These are phyloP conservation scores for Phytophthora ramorum DNA, from an alignment of 352 stramenopile genomes.

Conservation along the genomic window DNA sequence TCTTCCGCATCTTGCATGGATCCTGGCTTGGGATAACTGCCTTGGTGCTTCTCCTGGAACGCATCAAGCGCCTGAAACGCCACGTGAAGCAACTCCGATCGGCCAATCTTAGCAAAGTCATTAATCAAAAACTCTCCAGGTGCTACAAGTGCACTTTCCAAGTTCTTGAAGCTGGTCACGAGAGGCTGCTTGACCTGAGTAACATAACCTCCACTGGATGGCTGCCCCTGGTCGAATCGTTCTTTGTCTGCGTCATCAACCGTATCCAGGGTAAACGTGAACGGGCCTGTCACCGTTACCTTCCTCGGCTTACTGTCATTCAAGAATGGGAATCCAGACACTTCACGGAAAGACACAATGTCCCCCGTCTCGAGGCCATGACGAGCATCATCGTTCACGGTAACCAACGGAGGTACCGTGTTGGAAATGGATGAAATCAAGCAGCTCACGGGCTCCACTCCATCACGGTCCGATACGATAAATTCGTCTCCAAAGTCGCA, in stretches of 20 bases:
- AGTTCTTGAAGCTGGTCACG: constrained; percentile 93
- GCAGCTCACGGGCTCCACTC: constrained; percentile 92
- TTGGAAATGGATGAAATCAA: constrained; percentile 95
- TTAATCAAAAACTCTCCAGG: constrained; percentile 97
- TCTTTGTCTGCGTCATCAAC: constrained; percentile 74
- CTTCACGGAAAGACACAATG: constrained; percentile 95
- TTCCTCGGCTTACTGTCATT: constrained; percentile 73
- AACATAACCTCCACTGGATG: constrained; percentile 86
- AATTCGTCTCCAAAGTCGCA: constrained; percentile 98
- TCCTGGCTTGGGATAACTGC: constrained; percentile 88
- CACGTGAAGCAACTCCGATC: constrained; percentile 90
- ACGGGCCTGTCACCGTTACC: constrained; percentile 91
- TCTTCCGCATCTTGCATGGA: constrained; percentile 84
- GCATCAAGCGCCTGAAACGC: constrained; percentile 89
- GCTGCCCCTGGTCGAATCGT: constrained; percentile 65
- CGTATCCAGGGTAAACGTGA: constrained; percentile 97
- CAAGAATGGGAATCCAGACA: constrained; percentile 92
- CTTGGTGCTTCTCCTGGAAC: constrained; percentile 80
- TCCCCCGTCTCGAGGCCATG: constrained; percentile 98
- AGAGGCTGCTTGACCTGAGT: constrained; percentile 97
- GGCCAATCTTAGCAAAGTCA: constrained; percentile 98
- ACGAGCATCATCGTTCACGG: constrained; percentile 97
- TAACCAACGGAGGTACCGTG: constrained; percentile 88
- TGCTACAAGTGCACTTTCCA: constrained; percentile 83
- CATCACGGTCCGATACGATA: constrained; percentile 94